Base-by-base conservation (phyloP, 352 stramenopile species). In the Phytopythium aichiense region DNA sequence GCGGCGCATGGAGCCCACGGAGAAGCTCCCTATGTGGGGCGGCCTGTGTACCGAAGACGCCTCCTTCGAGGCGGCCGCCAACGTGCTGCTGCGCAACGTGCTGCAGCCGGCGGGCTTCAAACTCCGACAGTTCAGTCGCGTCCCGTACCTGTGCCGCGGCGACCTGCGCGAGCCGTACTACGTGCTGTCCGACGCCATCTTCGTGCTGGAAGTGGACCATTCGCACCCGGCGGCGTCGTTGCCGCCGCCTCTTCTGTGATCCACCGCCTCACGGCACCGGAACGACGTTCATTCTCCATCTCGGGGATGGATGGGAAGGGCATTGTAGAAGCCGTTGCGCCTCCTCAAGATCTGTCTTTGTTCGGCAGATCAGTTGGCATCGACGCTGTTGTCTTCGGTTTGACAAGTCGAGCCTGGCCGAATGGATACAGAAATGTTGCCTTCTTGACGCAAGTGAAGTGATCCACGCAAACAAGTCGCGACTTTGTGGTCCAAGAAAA, bases 171-270 rank as follows among this genome's bases (percentile, higher is more conserved):
- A 92, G 60, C 78, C 86, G 38, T 95, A 92, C 73, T 93, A 93
- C 62, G 83, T 93, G 57, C 68, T 95, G 15, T 88, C 77, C n/a
- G 86, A 95, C 60, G 86, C 86, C 28, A 85, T 95, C 56, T 93
- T 93, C 65, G 84, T 92, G 64, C 63, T 93, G 7, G 66, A 86
- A 73, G 76, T 89, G 15, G 77, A 83, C 63, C 37, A 68, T 15
- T 35, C 37, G 54, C 38, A 60, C 38, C 54, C 54, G 12, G 54
- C 54, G 2, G 54, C 54, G 7, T 13, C 54, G 4, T 6, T 38
- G 11, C 20, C 54, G 23, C 54, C 40, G 15, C 54, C 54, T 3
- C 54, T 31, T 16, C 25, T 51, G 11, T 60, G 28, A 35, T 5
- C n/a, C 18, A 12, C 28, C 28, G 28, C 28, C 28, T 31, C 28